These are phyloP conservation scores for Clitopilus passeckerianus DNA, from an alignment of 768 basidiomycete genomes.

Conservation along the genomic window DNA sequence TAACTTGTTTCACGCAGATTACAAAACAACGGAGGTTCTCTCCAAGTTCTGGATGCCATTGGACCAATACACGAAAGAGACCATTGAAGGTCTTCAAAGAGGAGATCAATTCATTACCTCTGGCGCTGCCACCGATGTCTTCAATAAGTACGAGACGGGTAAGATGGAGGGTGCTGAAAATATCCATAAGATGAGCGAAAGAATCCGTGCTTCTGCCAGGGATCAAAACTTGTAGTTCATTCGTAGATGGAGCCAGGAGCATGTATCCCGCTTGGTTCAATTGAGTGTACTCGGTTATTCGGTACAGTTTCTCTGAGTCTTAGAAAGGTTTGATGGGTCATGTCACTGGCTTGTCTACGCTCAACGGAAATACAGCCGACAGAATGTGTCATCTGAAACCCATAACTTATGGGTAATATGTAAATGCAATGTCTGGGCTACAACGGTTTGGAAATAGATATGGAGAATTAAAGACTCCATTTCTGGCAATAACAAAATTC, in stretches of 20 bases:
- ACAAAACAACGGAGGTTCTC: conserved; percentile 42
- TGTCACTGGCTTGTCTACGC: no score
- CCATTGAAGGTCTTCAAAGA: conserved; percentile 20
- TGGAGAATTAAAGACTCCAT: no score
- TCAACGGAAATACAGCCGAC: not conserved
- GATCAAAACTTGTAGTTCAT: not conserved
- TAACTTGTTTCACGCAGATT: conserved; percentile 35
- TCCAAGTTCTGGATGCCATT: conserved; percentile 55
- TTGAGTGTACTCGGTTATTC: no score
- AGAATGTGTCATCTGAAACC: not conserved
- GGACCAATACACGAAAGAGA: conserved; percentile 35
- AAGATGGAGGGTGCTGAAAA: conserved; percentile 22
- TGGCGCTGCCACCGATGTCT: conserved; percentile 16
- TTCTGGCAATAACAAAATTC: no score
- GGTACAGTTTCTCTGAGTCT: no score
- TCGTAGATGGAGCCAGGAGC: not conserved
- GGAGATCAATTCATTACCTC: conserved; percentile 21
- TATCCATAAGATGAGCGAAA: conserved; percentile 9
- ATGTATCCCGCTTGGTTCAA: no score
- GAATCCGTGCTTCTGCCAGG: not conserved
- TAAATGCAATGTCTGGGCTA: no score
- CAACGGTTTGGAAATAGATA: no score
- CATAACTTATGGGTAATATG: not conserved
- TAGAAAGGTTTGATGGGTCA: no score
- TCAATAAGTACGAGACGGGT: conserved; percentile 27